Evolutionary conservation across 148 eudicot species (phyloP), one percentile per base, ranked within the genome.

Genomic region (Rhododendron molle): DNA sequence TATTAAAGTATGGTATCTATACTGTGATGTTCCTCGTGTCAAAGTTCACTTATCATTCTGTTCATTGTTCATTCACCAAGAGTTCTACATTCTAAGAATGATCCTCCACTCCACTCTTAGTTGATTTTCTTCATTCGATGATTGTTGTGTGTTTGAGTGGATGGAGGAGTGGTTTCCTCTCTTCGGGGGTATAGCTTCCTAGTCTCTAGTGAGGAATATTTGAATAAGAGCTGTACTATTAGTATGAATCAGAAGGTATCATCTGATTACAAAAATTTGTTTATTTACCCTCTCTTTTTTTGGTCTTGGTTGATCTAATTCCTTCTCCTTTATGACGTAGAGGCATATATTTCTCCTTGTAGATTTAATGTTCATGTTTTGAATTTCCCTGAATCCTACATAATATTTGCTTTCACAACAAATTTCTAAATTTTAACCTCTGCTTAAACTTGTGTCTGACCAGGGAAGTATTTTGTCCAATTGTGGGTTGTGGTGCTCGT

Each of bases 401-500:
- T 9, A 15, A 9, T 15, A 23, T 83, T 43, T 11, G 2, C 30
- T 20, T 50, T 30, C 50, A 38, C n/a, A 43, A 20, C 47, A 43
- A 54, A 47, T 73, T 43, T 5, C 21, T 60, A 52, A 46, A 72
- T 52, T 5, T 20, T 73, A 28, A 60, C 38, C 52, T 79, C 52
- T 78, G 16, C 58, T 40, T 38, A 74, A 71, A 52, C 54, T 13
- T 32, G 74, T 74, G 30, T 28, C 65, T 74, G 85, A 49, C 80
- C 92, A 95, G 98, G 88, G 89, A 88, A 83, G 85, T 95, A 76
- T 89, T 85, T 85, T 97, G 98, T 89, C 98, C 99, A 32, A 92
- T 97, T 84, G 98, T 90, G 84, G 96, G 99, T 20, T 97, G 99
- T 87, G 94, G 94, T 76, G 95, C 98, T 79, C 86, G 71, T 28